A percentile compares a stretch with the other conserved stretches of the same genome.
phyloP scores from a whole-genome alignment of 2,329 filamentous ascomycete species.

The Cordyceps farinosa region DNA sequence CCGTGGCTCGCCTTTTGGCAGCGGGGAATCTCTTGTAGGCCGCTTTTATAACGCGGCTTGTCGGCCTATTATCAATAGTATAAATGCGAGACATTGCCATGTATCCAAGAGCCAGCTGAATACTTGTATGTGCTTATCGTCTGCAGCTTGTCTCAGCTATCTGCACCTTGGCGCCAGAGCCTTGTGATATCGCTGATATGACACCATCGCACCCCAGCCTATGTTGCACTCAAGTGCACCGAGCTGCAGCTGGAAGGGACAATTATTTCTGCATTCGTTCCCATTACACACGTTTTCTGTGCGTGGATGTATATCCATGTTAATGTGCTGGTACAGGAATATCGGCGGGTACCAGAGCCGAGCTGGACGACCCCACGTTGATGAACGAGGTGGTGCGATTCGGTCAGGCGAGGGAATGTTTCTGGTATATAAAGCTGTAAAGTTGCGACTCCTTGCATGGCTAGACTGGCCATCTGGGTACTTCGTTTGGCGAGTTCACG shows the following conservation, averaged over 20 bases:
- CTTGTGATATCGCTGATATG: not conserved
- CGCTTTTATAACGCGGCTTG: not conserved
- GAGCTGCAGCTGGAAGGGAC: not conserved
- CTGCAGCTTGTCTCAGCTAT: conserved; percentile 1
- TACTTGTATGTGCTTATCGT: not conserved
- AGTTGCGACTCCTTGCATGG: not conserved
- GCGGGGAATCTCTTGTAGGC: not conserved
- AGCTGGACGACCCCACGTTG: not conserved
- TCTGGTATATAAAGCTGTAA: not conserved
- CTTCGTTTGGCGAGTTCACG: not conserved
- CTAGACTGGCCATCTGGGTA: not conserved
- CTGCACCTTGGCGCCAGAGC: not conserved
- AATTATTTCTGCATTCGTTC: not conserved
- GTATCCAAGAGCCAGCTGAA: not conserved
- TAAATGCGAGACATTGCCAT: not conserved
- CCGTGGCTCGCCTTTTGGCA: not conserved
- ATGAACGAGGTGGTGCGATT: not conserved
- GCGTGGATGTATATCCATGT: not conserved
- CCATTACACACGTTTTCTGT: not conserved
- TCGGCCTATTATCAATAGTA: not conserved
- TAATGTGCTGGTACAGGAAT: not conserved
- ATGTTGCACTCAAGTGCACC: not conserved
- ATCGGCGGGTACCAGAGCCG: conserved; percentile 11
- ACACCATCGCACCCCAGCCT: not conserved
- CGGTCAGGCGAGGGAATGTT: not conserved